A percentile compares a stretch with the other conserved stretches of the same genome.
Evolutionary conservation across 2,329 filamentous ascomycete species (phyloP).

Genomic region (Tolypocladium paradoxum): DNA sequence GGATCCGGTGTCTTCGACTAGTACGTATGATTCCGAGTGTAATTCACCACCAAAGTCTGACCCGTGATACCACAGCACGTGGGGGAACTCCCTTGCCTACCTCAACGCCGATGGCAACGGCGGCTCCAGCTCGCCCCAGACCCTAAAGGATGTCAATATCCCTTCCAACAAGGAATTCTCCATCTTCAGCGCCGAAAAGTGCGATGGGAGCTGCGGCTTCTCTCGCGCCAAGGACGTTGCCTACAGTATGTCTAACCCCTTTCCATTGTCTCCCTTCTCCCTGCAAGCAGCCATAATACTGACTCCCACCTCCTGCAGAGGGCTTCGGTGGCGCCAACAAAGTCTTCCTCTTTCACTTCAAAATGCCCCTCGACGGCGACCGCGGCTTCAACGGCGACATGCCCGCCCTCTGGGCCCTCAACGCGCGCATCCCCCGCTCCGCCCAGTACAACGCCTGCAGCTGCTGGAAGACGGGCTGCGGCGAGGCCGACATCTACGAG

Average conservation of each 20-base stretch:
- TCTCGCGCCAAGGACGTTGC: conserved; percentile 30
- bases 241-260: conserved; percentile 26
- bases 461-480: conserved; percentile 60
- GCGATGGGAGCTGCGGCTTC: conserved; percentile 32
- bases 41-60: not conserved
- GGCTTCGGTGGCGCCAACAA: conserved; percentile 62
- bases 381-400: conserved; percentile 50
- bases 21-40: conserved; percentile 19
- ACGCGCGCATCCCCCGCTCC: conserved; percentile 60
- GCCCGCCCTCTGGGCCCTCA: conserved; percentile 68
- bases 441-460: conserved; percentile 61
- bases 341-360: conserved; percentile 63
- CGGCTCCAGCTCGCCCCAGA: conserved; percentile 25
- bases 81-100: conserved; percentile 35
- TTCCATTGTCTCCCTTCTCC: not conserved
- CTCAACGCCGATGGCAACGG: conserved; percentile 29
- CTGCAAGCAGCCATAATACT: not conserved
- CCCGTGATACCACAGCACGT: conserved; percentile 20
- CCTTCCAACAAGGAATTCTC: conserved; percentile 34
- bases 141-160: conserved; percentile 27
- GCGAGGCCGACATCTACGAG: conserved; percentile 69
- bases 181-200: conserved; percentile 34
- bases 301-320: conserved; percentile 29
- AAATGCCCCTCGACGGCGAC: conserved; percentile 53
- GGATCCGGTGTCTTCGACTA: conserved; percentile 31